Percentiles rank a stretch among this genome's conserved stretches.
These are phyloP conservation scores for Venturiaceae sp. DNA, from an alignment of 2,329 filamentous ascomycete genomes.

Conservation along the genomic window DNA sequence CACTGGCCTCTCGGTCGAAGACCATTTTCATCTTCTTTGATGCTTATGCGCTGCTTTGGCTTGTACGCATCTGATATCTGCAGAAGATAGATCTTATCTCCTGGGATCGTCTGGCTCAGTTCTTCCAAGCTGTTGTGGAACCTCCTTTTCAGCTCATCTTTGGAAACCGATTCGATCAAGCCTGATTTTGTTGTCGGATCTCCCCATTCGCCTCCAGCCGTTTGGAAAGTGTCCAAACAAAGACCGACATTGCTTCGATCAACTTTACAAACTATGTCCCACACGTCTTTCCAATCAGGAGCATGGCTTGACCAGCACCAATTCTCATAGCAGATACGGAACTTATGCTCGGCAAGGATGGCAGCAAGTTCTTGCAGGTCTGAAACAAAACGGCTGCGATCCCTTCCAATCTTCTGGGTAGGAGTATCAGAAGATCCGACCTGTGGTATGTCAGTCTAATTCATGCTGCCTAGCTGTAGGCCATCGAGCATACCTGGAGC, in stretches of 20 bases:
- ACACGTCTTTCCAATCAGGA: slow-evolving; percentile 58
- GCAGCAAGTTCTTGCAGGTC: slow-evolving; percentile 58
- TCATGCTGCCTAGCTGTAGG: too few relatives aligned
- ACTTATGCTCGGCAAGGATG: slow-evolving; percentile 45
- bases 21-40: slow-evolving; percentile 42
- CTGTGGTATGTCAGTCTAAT: slow-evolving; percentile 21
- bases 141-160: slow-evolving; percentile 36
- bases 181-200: slow-evolving; percentile 59
- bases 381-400: slow-evolving; percentile 41
- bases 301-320: slow-evolving; percentile 73
- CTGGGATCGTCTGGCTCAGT: slow-evolving; percentile 47
- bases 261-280: slow-evolving; percentile 55
- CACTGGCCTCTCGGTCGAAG: slow-evolving; percentile 54
- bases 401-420: slow-evolving; percentile 39
- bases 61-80: slow-evolving; percentile 70
- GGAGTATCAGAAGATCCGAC: slow-evolving; percentile 56
- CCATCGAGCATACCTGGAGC: slow-evolving; percentile 53
- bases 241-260: slow-evolving; percentile 59
- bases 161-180: slow-evolving; percentile 36
- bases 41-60: slow-evolving; percentile 44
- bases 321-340: slow-evolving; percentile 66
- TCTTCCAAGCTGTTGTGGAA: slow-evolving; percentile 48
- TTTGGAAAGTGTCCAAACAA: slow-evolving; percentile 72
- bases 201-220: slow-evolving; percentile 60
- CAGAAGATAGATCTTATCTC: slow-evolving; percentile 63